Evolutionary conservation across 2,329 filamentous ascomycete genomes (phyloP).

Genomic region (Ophiostoma himal-ulmi): DNA sequence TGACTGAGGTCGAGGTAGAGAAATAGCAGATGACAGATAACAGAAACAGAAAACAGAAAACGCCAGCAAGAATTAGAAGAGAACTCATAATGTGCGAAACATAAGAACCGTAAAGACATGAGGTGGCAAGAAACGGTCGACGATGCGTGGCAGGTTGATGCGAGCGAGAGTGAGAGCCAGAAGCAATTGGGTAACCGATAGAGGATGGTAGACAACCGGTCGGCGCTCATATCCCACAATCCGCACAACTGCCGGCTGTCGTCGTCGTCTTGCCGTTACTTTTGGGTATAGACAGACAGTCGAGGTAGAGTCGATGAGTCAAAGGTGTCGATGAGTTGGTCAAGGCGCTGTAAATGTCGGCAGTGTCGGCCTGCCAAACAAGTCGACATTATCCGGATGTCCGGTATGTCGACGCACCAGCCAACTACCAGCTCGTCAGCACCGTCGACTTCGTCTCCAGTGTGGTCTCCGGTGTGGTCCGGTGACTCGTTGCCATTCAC

Average conservation of each 20-base stretch:
- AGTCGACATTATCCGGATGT: too few species aligned
- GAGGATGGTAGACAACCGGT: too few species aligned
- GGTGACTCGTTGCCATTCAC: background rate
- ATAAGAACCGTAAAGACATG: constrained; percentile 12
- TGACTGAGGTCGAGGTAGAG: background rate
- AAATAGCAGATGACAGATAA: too few species aligned
- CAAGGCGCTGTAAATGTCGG: too few species aligned
- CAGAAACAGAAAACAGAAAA: background rate
- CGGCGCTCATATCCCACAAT: too few species aligned
- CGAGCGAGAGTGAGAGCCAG: background rate
- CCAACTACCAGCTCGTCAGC: background rate
- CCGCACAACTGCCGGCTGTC: background rate
- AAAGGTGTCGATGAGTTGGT: background rate
- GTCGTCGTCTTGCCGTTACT: constrained; percentile 1
- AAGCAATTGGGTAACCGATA: too few species aligned
- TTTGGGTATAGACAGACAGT: background rate
- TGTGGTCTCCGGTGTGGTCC: background rate
- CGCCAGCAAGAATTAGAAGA: background rate
- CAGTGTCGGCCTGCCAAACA: too few species aligned
- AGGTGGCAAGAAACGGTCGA: background rate
- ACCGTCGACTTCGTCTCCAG: background rate
- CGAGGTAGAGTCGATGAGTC: background rate
- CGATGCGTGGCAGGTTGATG: background rate
- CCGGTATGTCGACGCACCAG: background rate
- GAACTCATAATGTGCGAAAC: constrained; percentile 1